A percentile compares a stretch with the other conserved stretches of the same genome.
Evolutionary conservation across 1,284 basidiomycete genomes (phyloP).

Genomic region (Boletus albobrunnescens): DNA sequence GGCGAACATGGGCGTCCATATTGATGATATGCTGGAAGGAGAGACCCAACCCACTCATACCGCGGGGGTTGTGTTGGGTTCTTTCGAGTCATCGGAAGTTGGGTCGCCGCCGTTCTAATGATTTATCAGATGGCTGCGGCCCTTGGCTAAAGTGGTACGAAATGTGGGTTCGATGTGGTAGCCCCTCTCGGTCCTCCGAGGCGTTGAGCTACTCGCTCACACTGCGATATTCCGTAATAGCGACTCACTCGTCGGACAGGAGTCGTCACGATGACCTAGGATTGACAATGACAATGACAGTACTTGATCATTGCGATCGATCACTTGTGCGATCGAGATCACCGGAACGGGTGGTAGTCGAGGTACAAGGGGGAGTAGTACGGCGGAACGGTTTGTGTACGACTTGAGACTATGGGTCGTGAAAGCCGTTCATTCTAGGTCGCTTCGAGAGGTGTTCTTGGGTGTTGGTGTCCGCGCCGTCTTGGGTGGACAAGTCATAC

Average conservation of each 20-base stretch:
- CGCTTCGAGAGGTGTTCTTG: slow-evolving; percentile 24
- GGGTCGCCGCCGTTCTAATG: slow-evolving; percentile 19
- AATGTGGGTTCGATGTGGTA: slow-evolving; percentile 17
- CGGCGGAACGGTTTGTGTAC: slow-evolving; percentile 5
- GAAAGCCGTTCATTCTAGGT: slow-evolving; percentile 26
- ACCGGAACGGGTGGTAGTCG: slow-evolving; percentile 27
- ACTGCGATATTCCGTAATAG: background rate
- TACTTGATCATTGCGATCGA: slow-evolving; percentile 33
- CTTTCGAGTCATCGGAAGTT: slow-evolving; percentile 8
- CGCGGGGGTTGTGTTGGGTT: slow-evolving; percentile 14
- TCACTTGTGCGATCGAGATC: slow-evolving; percentile 34
- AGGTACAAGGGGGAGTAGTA: slow-evolving; percentile 12
- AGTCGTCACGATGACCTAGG: background rate
- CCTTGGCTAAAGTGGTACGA: slow-evolving; percentile 14
- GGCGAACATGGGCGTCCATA: slow-evolving; percentile 20
- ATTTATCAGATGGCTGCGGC: slow-evolving; percentile 22
- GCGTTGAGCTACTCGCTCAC: background rate
- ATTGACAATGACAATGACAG: slow-evolving; percentile 21
- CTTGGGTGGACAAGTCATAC: slow-evolving; percentile 43
- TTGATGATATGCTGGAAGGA: slow-evolving; percentile 14
- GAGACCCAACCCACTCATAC: slow-evolving; percentile 21
- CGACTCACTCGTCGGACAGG: slow-evolving; percentile 4
- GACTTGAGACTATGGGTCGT: slow-evolving; percentile 7
- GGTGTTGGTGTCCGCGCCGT: slow-evolving; percentile 14
- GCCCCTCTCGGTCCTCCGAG: slow-evolving; percentile 20